Conservation (phyloP, 768 basidiomycete species). For the Tulasnella sp. region DNA sequence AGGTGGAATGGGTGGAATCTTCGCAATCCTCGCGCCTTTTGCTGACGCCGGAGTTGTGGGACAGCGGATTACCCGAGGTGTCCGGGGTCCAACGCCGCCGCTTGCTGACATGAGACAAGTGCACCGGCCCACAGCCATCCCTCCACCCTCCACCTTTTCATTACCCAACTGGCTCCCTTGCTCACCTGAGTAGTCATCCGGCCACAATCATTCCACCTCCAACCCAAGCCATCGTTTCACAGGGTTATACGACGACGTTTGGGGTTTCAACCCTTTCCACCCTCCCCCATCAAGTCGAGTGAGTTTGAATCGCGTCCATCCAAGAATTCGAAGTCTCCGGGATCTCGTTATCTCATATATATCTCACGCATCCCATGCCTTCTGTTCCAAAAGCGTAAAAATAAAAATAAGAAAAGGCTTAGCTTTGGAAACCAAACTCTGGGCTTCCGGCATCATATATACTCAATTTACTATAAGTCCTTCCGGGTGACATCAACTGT, state of each 20-base stretch:
- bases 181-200: neutral
- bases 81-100: neutral
- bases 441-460: neutral
- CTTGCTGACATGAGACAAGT: neutral
- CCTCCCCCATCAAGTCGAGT: neutral
- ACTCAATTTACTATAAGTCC: neutral
- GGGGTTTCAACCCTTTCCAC: neutral
- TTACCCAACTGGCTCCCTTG: neutral
- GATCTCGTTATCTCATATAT: neutral
- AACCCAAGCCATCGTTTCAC: neutral
- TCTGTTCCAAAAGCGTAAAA: neutral
- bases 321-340: neutral
- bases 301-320: neutral
- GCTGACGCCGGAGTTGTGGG: neutral
- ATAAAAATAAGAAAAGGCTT: neutral
- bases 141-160: neutral
- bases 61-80: slow-evolving; percentile 1
- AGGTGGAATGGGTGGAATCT: too few relatives aligned
- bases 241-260: neutral
- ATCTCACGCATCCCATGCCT: neutral
- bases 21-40: neutral
- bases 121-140: neutral
- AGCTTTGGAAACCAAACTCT: neutral
- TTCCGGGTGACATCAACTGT: neutral
- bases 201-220: neutral